These are phyloP conservation scores for Myxozyma lipomycoides DNA, from an alignment of 805 yeast genomes.

Conservation along the genomic window DNA sequence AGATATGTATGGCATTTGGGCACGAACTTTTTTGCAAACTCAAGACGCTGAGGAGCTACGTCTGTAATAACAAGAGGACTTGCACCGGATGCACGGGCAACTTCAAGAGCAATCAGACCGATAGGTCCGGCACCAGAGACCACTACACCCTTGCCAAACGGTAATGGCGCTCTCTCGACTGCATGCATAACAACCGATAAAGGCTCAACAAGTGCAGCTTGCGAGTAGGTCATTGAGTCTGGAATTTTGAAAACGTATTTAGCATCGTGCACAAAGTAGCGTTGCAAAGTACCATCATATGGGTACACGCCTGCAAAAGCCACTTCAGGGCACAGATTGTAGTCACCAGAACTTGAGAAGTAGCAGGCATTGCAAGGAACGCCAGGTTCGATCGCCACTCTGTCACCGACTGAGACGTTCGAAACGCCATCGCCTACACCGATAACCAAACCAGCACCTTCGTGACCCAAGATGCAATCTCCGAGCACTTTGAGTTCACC, in stretches of 20 bases:
- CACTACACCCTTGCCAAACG: constrained; percentile 45
- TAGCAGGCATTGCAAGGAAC: constrained; percentile 52
- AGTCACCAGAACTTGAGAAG: constrained; percentile 48
- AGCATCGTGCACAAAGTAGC: constrained; percentile 43
- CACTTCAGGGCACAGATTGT: constrained; percentile 51
- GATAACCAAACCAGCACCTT: constrained; percentile 46
- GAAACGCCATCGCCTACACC: constrained; percentile 48
- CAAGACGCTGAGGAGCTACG: constrained; percentile 40
- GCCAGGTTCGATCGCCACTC: constrained; percentile 62
- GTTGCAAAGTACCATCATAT: constrained; percentile 54
- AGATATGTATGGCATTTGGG: constrained; percentile 8
- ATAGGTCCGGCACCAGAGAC: constrained; percentile 53
- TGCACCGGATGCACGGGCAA: constrained; percentile 69
- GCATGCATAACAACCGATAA: constrained; percentile 62
- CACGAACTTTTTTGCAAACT: constrained; percentile 32
- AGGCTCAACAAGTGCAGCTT: constrained; percentile 56
- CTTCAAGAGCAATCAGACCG: constrained; percentile 58
- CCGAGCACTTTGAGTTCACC: constrained; percentile 68
- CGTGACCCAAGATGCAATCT: constrained; percentile 69
- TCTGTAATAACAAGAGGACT: constrained; percentile 61
- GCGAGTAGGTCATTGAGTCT: constrained; percentile 40
- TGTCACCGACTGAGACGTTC: constrained; percentile 54
- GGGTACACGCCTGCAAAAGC: constrained; percentile 56
- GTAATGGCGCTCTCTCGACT: constrained; percentile 42
- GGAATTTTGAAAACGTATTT: constrained; percentile 44